Conservation (phyloP, 1,284 basidiomycete species). For the Sporisorium sorghi region DNA sequence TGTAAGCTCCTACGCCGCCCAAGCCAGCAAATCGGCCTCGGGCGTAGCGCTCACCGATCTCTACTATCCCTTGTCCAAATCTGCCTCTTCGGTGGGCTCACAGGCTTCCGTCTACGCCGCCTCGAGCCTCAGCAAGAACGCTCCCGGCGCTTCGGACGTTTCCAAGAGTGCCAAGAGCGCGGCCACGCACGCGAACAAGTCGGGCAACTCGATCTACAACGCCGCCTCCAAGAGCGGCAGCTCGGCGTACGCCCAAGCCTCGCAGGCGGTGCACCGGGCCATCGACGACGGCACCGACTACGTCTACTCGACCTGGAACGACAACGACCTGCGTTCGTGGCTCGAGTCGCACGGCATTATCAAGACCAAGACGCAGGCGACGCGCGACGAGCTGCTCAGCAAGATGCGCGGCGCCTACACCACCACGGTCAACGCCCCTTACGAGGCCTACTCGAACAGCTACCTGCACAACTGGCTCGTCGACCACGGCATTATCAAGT, state of each 20-base stretch:
- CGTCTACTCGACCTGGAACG: conserved; percentile 65
- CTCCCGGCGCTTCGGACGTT: conserved; percentile 32
- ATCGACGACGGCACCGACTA: conserved; percentile 66
- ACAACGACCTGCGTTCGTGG: conserved; percentile 57
- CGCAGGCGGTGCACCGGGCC: conserved; percentile 27
- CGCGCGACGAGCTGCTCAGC: conserved; percentile 59
- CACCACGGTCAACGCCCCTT: conserved; percentile 60
- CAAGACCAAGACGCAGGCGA: conserved; percentile 59
- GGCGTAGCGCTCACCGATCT: conserved; percentile 55
- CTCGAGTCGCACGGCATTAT: conserved; percentile 59
- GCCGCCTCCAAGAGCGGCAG: conserved; percentile 54
- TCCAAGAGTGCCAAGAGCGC: conserved; percentile 50
- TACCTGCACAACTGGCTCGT: conserved; percentile 68
- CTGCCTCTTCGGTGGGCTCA: conserved; percentile 44
- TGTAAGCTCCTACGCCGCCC: conserved; percentile 51
- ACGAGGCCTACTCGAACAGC: conserved; percentile 62
- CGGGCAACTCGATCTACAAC: conserved; percentile 36
- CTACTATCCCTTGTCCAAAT: conserved; percentile 55
- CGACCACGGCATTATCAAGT: conserved; percentile 60
- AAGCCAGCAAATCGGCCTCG: conserved; percentile 40
- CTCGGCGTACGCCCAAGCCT: conserved; percentile 55
- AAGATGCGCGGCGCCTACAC: conserved; percentile 58
- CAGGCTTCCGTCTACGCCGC: conserved; percentile 56
- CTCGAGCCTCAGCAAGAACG: conserved; percentile 37
- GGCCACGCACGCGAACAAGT: conserved; percentile 47